Conservation (phyloP, 116 monocot genomes). For the Zostera marina region DNA sequence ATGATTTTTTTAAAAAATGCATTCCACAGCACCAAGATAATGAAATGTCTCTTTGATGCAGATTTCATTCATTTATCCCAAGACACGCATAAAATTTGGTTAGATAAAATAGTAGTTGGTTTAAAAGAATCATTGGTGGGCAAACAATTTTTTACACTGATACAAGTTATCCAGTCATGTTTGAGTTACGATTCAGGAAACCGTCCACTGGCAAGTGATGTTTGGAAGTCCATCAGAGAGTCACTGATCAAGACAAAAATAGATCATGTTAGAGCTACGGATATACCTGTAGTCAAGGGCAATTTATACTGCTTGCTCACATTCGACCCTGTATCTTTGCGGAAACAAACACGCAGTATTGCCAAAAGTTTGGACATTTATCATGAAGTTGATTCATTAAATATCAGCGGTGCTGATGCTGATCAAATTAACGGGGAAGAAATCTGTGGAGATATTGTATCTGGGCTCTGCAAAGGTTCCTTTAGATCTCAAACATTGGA, state of each 20-base stretch:
- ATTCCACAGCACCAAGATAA: constrained; percentile 10
- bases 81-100: constrained; percentile 34
- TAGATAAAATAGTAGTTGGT: constrained; percentile 21
- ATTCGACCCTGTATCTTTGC: constrained; percentile 11
- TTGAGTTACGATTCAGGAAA: constrained; percentile 33
- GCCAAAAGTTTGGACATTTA: neutral
- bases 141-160: constrained; percentile 27
- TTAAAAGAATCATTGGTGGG: constrained; percentile 21
- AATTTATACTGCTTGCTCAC: constrained; percentile 36
- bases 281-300: constrained; percentile 13
- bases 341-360: neutral
- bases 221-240: constrained; percentile 39
- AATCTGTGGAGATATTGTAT: constrained; percentile 9
- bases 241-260: constrained; percentile 9
- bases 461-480: constrained; percentile 7
- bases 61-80: constrained; percentile 6
- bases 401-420: constrained; percentile 2
- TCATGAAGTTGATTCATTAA: constrained; percentile 1
- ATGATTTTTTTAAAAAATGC: constrained; percentile 28
- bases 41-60: constrained; percentile 5
- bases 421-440: constrained; percentile 15
- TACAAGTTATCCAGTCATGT: constrained; percentile 26
- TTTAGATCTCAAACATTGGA: constrained; percentile 28
- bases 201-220: constrained; percentile 40
- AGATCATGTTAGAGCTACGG: constrained; percentile 11